Evolutionary conservation across 192 early-diverging fungal species (phyloP), one percentile per base, ranked within the genome.

Genomic region (Podila horticola): DNA sequence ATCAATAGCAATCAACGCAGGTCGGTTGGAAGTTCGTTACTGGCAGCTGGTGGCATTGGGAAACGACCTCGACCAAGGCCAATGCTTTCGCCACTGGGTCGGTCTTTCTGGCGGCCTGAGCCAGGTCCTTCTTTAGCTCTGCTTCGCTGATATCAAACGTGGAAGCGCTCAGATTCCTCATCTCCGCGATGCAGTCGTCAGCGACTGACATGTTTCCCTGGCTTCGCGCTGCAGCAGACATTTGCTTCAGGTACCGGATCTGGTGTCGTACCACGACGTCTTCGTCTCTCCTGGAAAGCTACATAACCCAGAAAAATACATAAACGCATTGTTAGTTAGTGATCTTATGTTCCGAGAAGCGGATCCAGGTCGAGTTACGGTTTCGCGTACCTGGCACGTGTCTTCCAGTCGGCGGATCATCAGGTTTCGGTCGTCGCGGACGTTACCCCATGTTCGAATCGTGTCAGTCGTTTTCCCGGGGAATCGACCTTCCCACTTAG

Each of bases 371-470:
- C 20, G 15, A 45, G 26, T 41, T 2, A 20, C 2, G 1, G 62
- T 50, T 49, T 13, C 34, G 48, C 75, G 69, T 66, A 73, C 77
- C 7, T 60, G 34, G 24, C 60, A n/a, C 49, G 58, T 26, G 15
- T 70, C 83, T 20, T 66, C 59, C n/a, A 88, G 57, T 20, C 79
- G 63, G 13, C 83, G 83, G 58, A 90, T 77, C 79, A 90, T 84
- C 8, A 76, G 33, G 9, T 84, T 75, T 48, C 92, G 70, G 5
- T 73, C 70, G 11, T 85, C 77, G 29, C 90, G 72, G 24, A 93
- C 59, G 66, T 93, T 90, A 62, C 90, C 83, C 93, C 93, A 94
- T 12, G 84, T 79, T 20, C 84, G 74, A 66, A 93, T 90, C 0
- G 83, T 64, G 71, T 91, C 91, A 11, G 76, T 64, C 13, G 75